These are phyloP conservation scores for Phytophthora aleatoria DNA, from an alignment of 352 stramenopile species.

Conservation along the genomic window DNA sequence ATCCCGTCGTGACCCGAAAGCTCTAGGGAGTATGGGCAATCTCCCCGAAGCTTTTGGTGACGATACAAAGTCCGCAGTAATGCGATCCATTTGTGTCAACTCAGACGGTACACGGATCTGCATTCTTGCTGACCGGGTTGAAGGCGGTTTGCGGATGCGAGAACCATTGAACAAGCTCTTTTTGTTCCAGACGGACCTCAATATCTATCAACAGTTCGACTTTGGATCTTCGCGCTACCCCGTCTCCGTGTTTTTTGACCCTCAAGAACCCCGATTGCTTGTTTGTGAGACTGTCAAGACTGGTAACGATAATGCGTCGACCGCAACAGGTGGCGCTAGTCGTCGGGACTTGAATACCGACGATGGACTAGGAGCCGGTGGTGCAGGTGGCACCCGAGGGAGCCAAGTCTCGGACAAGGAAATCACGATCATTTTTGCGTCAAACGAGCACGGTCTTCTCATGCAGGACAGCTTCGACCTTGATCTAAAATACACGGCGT, in stretches of 20 bases:
- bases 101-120: constrained; percentile 89
- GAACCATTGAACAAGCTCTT: constrained; percentile 87
- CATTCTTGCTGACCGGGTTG: constrained; percentile 85
- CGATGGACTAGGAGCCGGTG: constrained; percentile 13
- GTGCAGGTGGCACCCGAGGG: constrained; percentile 16
- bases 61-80: constrained; percentile 55
- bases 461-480: constrained; percentile 93
- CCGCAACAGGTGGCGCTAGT: constrained; percentile 1
- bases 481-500: constrained; percentile 73
- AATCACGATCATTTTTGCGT: constrained; percentile 92
- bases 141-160: constrained; percentile 79
- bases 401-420: constrained; percentile 74
- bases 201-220: constrained; percentile 90
- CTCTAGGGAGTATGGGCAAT: constrained; percentile 85
- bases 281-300: constrained; percentile 83
- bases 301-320: constrained; percentile 31
- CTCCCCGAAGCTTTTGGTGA: constrained; percentile 63
- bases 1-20: constrained; percentile 83
- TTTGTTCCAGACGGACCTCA: constrained; percentile 91
- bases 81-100: constrained; percentile 85
- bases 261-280: constrained; percentile 85
- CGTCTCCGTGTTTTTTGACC: constrained; percentile 90
- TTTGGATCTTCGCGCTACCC: constrained; percentile 80
- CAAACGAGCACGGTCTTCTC: constrained; percentile 89
- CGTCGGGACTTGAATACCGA: constrained; percentile 31